Base-by-base conservation (phyloP, 2,329 filamentous ascomycete species). In the Penicillium sp. region DNA sequence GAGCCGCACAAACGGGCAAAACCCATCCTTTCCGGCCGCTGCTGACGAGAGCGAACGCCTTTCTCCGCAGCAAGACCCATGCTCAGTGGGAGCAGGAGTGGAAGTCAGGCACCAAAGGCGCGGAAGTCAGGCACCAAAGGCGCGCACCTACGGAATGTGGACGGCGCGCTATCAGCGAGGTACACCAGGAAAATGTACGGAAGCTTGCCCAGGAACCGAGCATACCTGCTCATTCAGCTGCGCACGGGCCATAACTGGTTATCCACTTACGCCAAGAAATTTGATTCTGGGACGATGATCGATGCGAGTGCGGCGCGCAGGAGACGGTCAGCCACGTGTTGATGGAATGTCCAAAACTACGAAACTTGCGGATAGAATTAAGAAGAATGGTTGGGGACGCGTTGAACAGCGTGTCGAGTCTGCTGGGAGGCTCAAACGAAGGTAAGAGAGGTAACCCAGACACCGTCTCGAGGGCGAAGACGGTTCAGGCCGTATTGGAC, bases 81-180 rank as follows among this genome's bases (percentile, higher is more conserved):
- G 38, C 38, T 39, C 38, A 39, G 16, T 39, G 38, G 38, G 38
- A 21, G 38, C 38, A 39, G 16, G 56, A 54, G 45, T 62, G 52
- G n/a, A n/a, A n/a, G n/a, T n/a, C n/a, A n/a, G n/a, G n/a, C n/a
- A n/a, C n/a, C n/a, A n/a, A n/a, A n/a, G n/a, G n/a, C n/a, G n/a
- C n/a, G n/a, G 58, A 62, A 47, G n/a, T 22, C 44, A 13, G 43
- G 43, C 36, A 55, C 48, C 16, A 60, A 61, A 29, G 56, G 59
- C 4, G 43, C 29, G 14, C 52, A 60, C 18, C 57, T 60, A 27
- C 52, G 52, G 24, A 18, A 36, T 39, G 44, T 61, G 2, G 45
- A 60, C 39, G n/a, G 9, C 11, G 18, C 7, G 8, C 47, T 62
- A 36, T 32, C 18, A 13, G 44, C 44, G 44, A 9, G 44, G 18